Conservation (phyloP, 345 rosid species). For the Syzygium oleosum region DNA sequence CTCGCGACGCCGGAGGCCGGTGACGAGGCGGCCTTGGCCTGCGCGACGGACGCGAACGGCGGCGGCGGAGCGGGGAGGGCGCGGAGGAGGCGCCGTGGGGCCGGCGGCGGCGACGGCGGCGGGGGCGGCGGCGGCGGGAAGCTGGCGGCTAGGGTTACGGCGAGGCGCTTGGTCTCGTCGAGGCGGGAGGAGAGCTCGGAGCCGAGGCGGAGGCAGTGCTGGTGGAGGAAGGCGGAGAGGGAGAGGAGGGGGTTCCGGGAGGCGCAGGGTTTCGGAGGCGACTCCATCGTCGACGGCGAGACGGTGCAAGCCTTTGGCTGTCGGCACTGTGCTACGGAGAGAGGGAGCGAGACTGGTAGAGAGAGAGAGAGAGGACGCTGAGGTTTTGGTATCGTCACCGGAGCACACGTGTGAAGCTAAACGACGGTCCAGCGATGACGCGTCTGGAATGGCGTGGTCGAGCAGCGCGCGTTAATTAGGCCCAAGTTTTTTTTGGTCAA, state of each 20-base stretch:
- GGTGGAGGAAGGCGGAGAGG: slow-evolving; percentile 18
- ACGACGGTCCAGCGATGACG: background rate
- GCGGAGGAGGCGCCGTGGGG: background rate
- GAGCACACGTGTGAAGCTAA: background rate
- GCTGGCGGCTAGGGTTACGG: slow-evolving; percentile 21
- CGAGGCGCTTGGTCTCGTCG: slow-evolving; percentile 40
- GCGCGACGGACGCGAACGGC: slow-evolving; percentile 62
- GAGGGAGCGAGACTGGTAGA: background rate
- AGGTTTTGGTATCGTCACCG: background rate
- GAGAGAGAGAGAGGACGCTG: background rate
- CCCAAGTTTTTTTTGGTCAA: too few relatives aligned
- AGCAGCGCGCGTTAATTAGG: too few relatives aligned
- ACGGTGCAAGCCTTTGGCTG: background rate
- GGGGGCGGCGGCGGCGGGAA: slow-evolving; percentile 20
- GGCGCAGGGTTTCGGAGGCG: slow-evolving; percentile 23
- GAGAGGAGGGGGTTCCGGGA: slow-evolving; percentile 51
- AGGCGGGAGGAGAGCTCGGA: slow-evolving; percentile 41
- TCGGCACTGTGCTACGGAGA: background rate
- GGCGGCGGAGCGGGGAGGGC: slow-evolving; percentile 2
- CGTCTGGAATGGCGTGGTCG: background rate
- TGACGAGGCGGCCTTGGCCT: slow-evolving; percentile 24
- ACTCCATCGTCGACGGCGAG: slow-evolving; percentile 29
- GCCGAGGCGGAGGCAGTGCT: slow-evolving; percentile 42
- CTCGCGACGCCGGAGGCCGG: slow-evolving; percentile 55
- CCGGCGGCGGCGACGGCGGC: background rate